Evolutionary conservation across 2,329 filamentous ascomycete genomes (phyloP).

Genomic region (Ceratocystis smalleyi): DNA sequence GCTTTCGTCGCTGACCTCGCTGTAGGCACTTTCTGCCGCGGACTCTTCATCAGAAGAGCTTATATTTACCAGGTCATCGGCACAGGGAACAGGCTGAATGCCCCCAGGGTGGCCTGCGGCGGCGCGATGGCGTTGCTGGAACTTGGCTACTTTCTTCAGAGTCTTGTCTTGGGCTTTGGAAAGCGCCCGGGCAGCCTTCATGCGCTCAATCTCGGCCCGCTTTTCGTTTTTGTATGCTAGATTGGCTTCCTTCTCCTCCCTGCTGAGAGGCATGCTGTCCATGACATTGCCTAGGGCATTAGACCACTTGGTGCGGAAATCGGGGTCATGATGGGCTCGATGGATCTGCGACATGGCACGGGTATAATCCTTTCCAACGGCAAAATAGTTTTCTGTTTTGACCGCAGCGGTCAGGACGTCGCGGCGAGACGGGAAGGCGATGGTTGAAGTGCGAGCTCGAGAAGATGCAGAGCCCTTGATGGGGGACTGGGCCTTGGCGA

Average conservation of each 20-base stretch:
- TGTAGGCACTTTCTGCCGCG: background rate
- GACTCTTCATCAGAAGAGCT: background rate
- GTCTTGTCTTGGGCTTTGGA: background rate
- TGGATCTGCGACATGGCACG: background rate
- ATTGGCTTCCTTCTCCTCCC: background rate
- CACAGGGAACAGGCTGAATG: background rate
- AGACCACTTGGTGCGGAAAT: background rate
- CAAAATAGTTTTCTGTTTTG: background rate
- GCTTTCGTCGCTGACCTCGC: slow-evolving; percentile 1
- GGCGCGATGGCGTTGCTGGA: background rate
- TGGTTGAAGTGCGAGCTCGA: background rate
- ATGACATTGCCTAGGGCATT: slow-evolving; percentile 1
- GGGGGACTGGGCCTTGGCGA: background rate
- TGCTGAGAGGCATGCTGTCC: background rate
- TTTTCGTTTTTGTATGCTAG: background rate
- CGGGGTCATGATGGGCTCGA: slow-evolving; percentile 1
- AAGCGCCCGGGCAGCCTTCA: background rate
- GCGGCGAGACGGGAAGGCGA: background rate
- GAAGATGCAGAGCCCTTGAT: background rate
- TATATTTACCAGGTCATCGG: background rate
- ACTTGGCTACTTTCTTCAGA: background rate
- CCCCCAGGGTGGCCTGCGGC: background rate
- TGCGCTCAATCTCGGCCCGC: background rate
- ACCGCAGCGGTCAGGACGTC: background rate
- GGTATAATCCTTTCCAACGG: background rate